Evolutionary conservation across 176 grass and related monocot species (phyloP).

Genomic region (Neostapfia colusana): DNA sequence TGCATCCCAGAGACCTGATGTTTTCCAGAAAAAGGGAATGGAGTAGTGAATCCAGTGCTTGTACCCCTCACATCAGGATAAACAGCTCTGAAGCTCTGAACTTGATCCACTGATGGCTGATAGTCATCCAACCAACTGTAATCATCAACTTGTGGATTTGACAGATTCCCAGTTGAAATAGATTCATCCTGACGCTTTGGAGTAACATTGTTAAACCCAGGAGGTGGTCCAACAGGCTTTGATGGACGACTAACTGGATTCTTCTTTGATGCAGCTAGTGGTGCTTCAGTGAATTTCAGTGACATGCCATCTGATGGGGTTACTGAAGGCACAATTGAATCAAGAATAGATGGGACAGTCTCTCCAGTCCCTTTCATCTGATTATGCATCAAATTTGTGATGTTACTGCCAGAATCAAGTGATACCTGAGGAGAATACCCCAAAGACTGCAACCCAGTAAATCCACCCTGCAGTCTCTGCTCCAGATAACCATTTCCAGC

Average conservation of each 20-base stretch:
- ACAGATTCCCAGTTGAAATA: constrained; percentile 38
- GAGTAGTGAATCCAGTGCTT: constrained; percentile 47
- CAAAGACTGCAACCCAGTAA: constrained; percentile 44
- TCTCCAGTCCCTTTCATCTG: constrained; percentile 45
- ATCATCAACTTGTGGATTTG: constrained; percentile 55
- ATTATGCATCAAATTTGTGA: constrained; percentile 24
- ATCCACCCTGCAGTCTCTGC: constrained; percentile 49
- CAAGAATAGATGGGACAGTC: constrained; percentile 46
- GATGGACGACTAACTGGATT: constrained; percentile 77
- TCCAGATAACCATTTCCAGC: constrained; percentile 59
- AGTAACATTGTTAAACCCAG: constrained; percentile 63
- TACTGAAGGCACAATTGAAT: constrained; percentile 52
- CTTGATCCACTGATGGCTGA: constrained; percentile 39
- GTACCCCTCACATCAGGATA: constrained; percentile 39
- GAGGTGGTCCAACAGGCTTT: constrained; percentile 79
- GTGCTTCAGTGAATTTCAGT: constrained; percentile 46
- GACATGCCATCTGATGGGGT: constrained; percentile 35
- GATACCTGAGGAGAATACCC: constrained; percentile 41
- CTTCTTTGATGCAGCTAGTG: constrained; percentile 50
- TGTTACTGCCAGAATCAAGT: constrained; percentile 37
- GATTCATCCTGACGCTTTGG: constrained; percentile 59
- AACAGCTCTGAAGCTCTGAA: constrained; percentile 39
- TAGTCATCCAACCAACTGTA: constrained; percentile 74
- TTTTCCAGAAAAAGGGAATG: constrained; percentile 60
- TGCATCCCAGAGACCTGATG: constrained; percentile 50